Evolutionary conservation across 176 grass and related monocot genomes (phyloP), one percentile per base, ranked within the genome.

Genomic region (Olyra latifolia): DNA sequence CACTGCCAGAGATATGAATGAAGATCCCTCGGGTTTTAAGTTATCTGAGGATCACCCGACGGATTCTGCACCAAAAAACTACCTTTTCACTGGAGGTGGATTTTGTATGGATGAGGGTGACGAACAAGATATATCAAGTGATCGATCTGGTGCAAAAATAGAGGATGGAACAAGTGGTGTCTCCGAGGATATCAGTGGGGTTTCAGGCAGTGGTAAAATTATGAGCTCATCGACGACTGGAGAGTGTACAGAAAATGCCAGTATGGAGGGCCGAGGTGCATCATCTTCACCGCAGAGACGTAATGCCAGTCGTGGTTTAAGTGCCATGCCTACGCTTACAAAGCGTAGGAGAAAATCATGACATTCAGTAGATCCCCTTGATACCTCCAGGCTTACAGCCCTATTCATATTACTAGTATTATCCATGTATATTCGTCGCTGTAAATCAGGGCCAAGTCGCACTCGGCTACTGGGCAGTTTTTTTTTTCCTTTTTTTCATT

Each of bases 51-150:
- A 75, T 68, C 27, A 45, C 19, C 75, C 27, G 24, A 69, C 7
- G 2, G 79, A 90, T 14, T 61, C 42, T 15, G 25, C 66, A 42
- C 80, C 75, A 17, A 83, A 77, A 76, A 84, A 84, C 8, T 91
- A 90, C 67, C 73, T 90, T 43, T 82, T 89, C 69, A 90, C 42
- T 73, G 91, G 91, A 58, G 94, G 91, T 23, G 94, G 94, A 46
- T 97, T 97, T 62, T 94, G 87, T 62, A 75, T 67, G 66, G 84
- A 87, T 43, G 88, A 84, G 48, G 68, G 71, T 10, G 71, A 86
- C 14, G 86, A 72, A 50, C 80, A 91, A 80, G 80, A 79, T 74
- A 57, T 66, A 53, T 35, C 43, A 19, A 59, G 30, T 6, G 52
- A 44, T 66, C 61, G 1, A 82, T 62, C 66, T 75, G 71, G 58